phyloP scores from a whole-genome alignment of 2,329 filamentous ascomycete genomes.

The Botrytis cinerea region DNA sequence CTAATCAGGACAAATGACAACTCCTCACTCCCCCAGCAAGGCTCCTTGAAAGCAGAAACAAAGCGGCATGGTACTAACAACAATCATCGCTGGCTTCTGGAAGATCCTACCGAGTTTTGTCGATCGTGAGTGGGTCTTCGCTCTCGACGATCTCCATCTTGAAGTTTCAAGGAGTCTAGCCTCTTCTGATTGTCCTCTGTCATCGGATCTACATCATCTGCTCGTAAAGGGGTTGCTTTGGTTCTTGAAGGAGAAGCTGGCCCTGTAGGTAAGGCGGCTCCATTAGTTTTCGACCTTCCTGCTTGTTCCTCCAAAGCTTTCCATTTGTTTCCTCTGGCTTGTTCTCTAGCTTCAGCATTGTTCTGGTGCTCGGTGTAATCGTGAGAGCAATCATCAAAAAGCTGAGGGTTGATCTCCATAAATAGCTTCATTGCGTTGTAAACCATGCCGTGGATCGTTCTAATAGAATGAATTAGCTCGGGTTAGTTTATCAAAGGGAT shows the following conservation, averaged over 20 bases:
- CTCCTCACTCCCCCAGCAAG: conserved; percentile 15
- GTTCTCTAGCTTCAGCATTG: conserved; percentile 81
- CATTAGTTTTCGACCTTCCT: conserved; percentile 60
- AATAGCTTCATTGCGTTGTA: conserved; percentile 99
- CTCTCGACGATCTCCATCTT: conserved; percentile 71
- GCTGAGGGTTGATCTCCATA: conserved; percentile 98
- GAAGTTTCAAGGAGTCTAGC: conserved; percentile 85
- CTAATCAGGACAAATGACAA: conserved; percentile 34
- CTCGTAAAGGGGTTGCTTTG: conserved; percentile 50
- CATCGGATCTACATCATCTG: conserved; percentile 77
- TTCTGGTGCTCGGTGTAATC: conserved; percentile 98
- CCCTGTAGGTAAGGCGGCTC: conserved; percentile 44
- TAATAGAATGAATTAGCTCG: conserved; percentile 48
- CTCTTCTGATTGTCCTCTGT: conserved; percentile 84
- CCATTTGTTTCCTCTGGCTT: conserved; percentile 84
- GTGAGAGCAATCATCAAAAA: conserved; percentile 98
- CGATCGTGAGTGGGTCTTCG: conserved; percentile 59
- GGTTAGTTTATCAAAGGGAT: conserved; percentile 2
- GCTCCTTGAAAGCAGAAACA: conserved; percentile 36
- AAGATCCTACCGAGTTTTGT: conserved; percentile 57
- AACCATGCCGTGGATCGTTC: conserved; percentile 99
- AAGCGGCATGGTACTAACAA: conserved; percentile 37
- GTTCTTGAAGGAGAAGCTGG: conserved; percentile 42
- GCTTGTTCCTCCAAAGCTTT: conserved; percentile 81
- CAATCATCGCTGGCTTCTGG: conserved; percentile 44